Evolutionary conservation across 139 green algal genomes (phyloP), one percentile per base, ranked within the genome.

Genomic region (Chlamydomonas applanata): DNA sequence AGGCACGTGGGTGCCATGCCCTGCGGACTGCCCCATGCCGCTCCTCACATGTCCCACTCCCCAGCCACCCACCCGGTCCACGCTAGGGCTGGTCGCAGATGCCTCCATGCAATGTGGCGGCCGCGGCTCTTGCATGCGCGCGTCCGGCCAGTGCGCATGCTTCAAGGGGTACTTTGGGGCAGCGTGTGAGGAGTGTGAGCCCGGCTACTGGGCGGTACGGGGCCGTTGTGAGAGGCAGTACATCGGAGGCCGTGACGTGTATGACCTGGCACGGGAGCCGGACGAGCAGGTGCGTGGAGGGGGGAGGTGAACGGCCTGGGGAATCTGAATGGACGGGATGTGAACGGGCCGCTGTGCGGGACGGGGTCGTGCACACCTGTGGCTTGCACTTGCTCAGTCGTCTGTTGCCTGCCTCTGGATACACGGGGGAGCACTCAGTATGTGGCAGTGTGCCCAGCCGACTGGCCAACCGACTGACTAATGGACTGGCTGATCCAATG

Each of bases 91-190:
- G 7, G 40, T 49, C 40, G 40, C 7, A 49, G 40, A 49, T 25
- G 16, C 35, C 1, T 27, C 53, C 1, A 30, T 22, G 54, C 35
- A 72, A 33, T 86, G 81, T 75, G 77, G 81, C n/a, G 73, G 73
- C 14, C 68, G 79, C 16, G 81, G 81, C 40, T 73, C 32, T 20
- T 86, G 81, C 63, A 57, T 85, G 20, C 25, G 54, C 14, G 34
- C 9, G 14, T 63, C 73, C 3, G 63, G 81, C 11, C 45, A 52
- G 1, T 86, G 81, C 73, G 36, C 72, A 1, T 86, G 81, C 73
- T 82, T 79, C 20, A 27, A 60, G n/a, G 81, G 81, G 81, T 84
- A 84, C 61, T 52, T 27, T 3, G 79, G 79, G 3, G 65, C 77
- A 22, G 79, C 73, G 0, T 84, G 79, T 34, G 74, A 80, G 0